phyloP scores from a whole-genome alignment of 371 early-diverging fungal species.

The Apophysomyces trapeziformis region DNA sequence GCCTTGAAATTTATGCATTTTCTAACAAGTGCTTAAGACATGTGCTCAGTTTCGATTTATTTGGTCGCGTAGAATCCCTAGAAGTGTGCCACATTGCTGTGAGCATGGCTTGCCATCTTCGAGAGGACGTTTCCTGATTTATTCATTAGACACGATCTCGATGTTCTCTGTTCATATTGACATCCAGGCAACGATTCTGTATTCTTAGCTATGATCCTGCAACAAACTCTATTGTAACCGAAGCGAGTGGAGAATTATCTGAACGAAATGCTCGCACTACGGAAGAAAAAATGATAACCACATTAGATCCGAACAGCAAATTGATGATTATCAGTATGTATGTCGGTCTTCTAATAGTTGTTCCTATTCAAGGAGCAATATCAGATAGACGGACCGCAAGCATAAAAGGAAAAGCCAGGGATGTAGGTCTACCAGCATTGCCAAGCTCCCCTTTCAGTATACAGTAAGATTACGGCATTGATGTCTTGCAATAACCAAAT shows the following conservation, averaged over 20 bases:
- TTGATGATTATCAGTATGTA: constrained; percentile 56
- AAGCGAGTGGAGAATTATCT: constrained; percentile 50
- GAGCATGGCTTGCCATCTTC: constrained; percentile 7
- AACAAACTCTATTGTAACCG: constrained; percentile 48
- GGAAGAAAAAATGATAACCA: constrained; percentile 42
- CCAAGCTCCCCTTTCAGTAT: background rate
- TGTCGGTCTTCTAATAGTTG: constrained; percentile 53
- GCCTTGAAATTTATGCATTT: constrained; percentile 63
- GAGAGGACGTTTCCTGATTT: constrained; percentile 7
- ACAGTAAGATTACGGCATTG: background rate
- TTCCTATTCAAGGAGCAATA: constrained; percentile 26
- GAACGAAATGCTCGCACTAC: constrained; percentile 49
- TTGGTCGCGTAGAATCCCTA: constrained; percentile 67
- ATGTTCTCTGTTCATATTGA: constrained; percentile 55
- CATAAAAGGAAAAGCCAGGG: constrained; percentile 25
- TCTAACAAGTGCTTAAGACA: constrained; percentile 48
- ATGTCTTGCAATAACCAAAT: constrained; percentile 1
- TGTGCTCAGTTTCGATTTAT: constrained; percentile 59
- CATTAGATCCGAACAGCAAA: constrained; percentile 48
- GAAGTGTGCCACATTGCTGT: constrained; percentile 55
- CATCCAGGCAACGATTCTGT: constrained; percentile 53
- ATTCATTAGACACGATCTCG: constrained; percentile 37
- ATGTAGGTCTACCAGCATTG: background rate
- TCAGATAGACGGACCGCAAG: constrained; percentile 1
- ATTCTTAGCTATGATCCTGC: constrained; percentile 57